Evolutionary conservation across 106 monocot genomes (phyloP), one percentile per base, ranked within the genome.

Genomic region (Iris macrosiphon): DNA sequence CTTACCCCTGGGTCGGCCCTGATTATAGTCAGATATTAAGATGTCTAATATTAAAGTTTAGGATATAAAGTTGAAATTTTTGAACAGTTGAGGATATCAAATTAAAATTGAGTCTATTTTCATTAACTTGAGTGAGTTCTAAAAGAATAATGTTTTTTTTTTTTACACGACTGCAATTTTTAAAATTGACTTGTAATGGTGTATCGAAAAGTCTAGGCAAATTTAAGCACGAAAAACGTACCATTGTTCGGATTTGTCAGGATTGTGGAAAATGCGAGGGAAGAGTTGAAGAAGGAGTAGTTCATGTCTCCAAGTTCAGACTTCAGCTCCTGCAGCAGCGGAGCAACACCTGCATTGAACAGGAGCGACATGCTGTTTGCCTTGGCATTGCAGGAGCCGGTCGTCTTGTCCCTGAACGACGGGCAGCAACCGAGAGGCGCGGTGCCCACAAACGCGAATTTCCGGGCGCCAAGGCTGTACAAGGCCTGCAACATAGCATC

Each of bases 381-480:
- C 17, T 63, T 65, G 12, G 56, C 40, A 23, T 64, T 26, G 65
- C 95, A 96, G 8, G 63, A 67, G 1, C 38, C 65, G 0, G 72
- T 59, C 24, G 42, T 50, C 64, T 52, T 89, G 28, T 24, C 37
- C 55, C 89, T 69, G 50, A 72, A 52, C 3, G 82, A 52, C 1
- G 95, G 95, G 52, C 71, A 64, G 54, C 95, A 96, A 1, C 95
- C 95, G 12, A 89, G 54, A 1, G 79, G 80, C 4, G 79, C 77
- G 0, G 77, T 59, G 4, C 89, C 95, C 0, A 89, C 14, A 32
- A 86, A 75, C 4, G 55, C 67, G 6, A 86, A 59, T 64, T 76
- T 86, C 1, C 95, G 76, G 11, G 89, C 95, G 12, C 95, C 95
- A 3, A 86, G 66, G 6, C 75, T 64, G 79, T 96, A 82, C 2